Conservation (phyloP, 169 alveolate species). For the Cryptosporidium parvum region DNA sequence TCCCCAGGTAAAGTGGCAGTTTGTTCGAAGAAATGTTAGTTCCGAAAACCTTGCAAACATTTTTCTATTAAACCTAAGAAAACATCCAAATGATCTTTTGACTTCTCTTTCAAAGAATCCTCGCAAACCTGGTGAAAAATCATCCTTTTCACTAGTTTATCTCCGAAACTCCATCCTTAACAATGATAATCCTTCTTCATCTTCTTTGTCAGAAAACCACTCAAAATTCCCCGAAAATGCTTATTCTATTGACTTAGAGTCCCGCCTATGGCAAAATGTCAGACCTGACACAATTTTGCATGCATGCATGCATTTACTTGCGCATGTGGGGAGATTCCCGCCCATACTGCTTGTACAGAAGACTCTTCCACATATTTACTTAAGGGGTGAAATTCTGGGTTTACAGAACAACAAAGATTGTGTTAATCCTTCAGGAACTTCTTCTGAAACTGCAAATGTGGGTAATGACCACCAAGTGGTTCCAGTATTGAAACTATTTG, state of each 20-base stretch:
- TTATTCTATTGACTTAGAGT: not conserved
- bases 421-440: not conserved
- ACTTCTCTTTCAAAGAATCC: not conserved
- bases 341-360: not conserved
- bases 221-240: not conserved
- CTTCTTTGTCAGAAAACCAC: not conserved
- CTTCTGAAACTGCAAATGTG: not conserved
- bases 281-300: not conserved
- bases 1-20: not conserved
- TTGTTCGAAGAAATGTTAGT: not conserved
- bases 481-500: conserved; percentile 32
- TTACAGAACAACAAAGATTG: not conserved
- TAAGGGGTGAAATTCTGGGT: conserved; percentile 18
- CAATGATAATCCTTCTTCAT: not conserved
- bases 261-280: not conserved
- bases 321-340: conserved; percentile 41
- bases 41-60: not conserved
- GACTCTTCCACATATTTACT: conserved; percentile 1
- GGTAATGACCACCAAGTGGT: not conserved
- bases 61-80: not conserved
- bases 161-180: not conserved
- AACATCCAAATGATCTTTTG: not conserved
- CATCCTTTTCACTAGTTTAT: not conserved
- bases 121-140: conserved; percentile 3
- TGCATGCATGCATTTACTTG: conserved; percentile 27